These are phyloP conservation scores for Lodderomyces oxycetoniae DNA, from an alignment of 1,139 yeast genomes.

Conservation along the genomic window DNA sequence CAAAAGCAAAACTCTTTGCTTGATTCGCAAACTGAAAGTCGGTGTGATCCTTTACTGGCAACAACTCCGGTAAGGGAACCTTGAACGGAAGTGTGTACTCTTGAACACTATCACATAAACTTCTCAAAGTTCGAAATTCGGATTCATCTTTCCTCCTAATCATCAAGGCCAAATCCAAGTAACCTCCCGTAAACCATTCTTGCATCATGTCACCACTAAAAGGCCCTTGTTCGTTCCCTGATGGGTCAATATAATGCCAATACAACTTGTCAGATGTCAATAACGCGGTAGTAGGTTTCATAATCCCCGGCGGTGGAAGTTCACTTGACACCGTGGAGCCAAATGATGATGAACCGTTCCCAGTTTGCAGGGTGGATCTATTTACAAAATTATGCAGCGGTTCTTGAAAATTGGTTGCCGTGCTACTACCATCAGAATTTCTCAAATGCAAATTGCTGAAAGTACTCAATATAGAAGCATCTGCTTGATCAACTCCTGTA, in stretches of 20 bases:
- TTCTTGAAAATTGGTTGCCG: too few relatives aligned
- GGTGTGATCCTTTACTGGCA: too few relatives aligned
- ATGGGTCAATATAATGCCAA: slow-evolving; percentile 73
- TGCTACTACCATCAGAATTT: neutral
- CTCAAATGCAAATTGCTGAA: neutral
- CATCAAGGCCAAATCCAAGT: slow-evolving; percentile 51
- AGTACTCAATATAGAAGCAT: neutral
- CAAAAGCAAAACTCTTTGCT: too few relatives aligned
- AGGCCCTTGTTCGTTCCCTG: slow-evolving; percentile 76
- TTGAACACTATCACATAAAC: slow-evolving; percentile 43
- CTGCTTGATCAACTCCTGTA: neutral
- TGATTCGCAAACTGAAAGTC: too few relatives aligned
- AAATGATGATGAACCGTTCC: too few relatives aligned
- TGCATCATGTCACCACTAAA: slow-evolving; percentile 75
- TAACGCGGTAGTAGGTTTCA: slow-evolving; percentile 9
- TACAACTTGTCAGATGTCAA: slow-evolving; percentile 38
- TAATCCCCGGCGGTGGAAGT: slow-evolving; percentile 18
- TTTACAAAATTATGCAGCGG: too few relatives aligned
- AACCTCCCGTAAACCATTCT: slow-evolving; percentile 65
- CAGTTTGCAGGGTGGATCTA: neutral
- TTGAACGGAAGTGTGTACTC: slow-evolving; percentile 58
- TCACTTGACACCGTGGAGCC: neutral
- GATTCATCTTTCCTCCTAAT: slow-evolving; percentile 53
- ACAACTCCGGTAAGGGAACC: slow-evolving; percentile 47
- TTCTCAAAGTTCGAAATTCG: slow-evolving; percentile 37